Conservation (phyloP, 495 filamentous ascomycete genomes). For the Aspergillus affinis region DNA sequence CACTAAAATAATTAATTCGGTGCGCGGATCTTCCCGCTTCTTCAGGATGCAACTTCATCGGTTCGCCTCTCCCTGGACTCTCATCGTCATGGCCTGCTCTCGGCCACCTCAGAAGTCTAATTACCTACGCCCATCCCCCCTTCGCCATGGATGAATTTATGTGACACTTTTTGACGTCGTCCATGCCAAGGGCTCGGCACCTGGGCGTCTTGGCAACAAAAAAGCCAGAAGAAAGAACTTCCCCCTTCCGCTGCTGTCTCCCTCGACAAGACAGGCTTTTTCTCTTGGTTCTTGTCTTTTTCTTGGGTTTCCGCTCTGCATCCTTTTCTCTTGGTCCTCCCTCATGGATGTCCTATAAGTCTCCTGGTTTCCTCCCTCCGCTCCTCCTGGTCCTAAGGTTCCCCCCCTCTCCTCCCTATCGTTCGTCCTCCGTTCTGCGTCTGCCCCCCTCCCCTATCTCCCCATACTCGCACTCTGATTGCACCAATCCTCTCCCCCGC, state of each 20-base stretch:
- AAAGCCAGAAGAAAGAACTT: conserved; percentile 25
- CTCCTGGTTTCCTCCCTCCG: conserved; percentile 15
- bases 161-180: conserved; percentile 13
- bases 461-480: conserved; percentile 12
- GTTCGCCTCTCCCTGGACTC: conserved; percentile 2
- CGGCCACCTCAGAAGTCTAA: conserved; percentile 5
- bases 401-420: conserved; percentile 13
- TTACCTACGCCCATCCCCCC: neutral
- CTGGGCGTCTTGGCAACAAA: conserved; percentile 46
- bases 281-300: conserved; percentile 28
- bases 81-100: conserved; percentile 13
- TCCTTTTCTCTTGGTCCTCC: conserved; percentile 12
- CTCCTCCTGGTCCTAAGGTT: conserved; percentile 15
- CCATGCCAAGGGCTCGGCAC: conserved; percentile 47
- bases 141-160: neutral
- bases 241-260: conserved; percentile 28
- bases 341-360: conserved; percentile 36
- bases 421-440: conserved; percentile 9
- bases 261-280: conserved; percentile 19
- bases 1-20: neutral
- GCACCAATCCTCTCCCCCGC: neutral
- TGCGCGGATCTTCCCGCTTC: conserved; percentile 10
- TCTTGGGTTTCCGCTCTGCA: conserved; percentile 36
- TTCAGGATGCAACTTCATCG: neutral
- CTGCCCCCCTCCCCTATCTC: conserved; percentile 13